Evolutionary conservation across 2,329 filamentous ascomycete genomes (phyloP).

Genomic region (Neofusicoccum sp.): DNA sequence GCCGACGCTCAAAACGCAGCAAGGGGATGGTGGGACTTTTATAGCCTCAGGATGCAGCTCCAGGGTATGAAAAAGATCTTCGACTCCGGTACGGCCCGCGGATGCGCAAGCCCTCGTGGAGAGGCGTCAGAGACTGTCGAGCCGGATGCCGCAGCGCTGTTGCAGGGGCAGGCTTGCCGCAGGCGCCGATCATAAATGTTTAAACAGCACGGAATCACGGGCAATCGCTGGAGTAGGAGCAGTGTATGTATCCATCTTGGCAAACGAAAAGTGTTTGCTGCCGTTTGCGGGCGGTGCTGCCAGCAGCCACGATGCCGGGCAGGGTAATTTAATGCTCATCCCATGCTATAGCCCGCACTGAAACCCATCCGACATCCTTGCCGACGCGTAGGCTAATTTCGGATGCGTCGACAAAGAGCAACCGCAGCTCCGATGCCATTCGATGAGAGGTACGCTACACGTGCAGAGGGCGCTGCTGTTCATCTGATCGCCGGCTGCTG

Average conservation of each 20-base stretch:
- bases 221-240: neutral
- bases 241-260: neutral
- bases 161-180: slow-evolving; percentile 5
- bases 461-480: neutral
- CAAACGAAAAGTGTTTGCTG: slow-evolving; percentile 4
- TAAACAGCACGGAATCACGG: neutral
- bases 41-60: slow-evolving; percentile 4
- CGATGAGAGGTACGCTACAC: no score
- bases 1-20: slow-evolving; percentile 7
- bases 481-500: neutral
- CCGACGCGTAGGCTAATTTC: slow-evolving; percentile 15
- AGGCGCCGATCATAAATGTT: neutral
- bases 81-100: slow-evolving; percentile 6
- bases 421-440: neutral
- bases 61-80: neutral
- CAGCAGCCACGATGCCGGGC: neutral
- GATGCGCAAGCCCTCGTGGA: slow-evolving; percentile 2
- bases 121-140: neutral
- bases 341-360: slow-evolving; percentile 16
- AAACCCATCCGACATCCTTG: slow-evolving; percentile 11
- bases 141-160: neutral
- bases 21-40: slow-evolving; percentile 6
- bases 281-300: neutral
- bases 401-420: slow-evolving; percentile 8
- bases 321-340: neutral